Conservation (phyloP, 2,329 filamentous ascomycete species). For the Leptographium galeiforme region DNA sequence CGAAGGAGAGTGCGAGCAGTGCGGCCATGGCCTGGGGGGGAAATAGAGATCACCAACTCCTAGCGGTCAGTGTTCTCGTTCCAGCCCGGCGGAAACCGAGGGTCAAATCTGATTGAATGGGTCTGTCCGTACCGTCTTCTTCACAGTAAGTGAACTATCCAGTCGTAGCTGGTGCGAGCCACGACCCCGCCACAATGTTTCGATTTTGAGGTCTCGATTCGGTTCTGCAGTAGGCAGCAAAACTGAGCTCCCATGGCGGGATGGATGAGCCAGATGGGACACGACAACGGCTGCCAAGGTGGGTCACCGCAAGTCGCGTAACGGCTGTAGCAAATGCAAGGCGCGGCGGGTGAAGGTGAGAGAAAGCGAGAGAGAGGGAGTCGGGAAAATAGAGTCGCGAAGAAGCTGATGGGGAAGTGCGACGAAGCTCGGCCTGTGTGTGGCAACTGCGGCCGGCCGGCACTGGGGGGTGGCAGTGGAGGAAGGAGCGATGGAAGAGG, state of each 20-base stretch:
- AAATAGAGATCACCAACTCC: no score
- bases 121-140: no score
- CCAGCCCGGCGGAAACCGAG: no score
- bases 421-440: constrained; percentile 15
- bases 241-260: background rate
- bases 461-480: constrained; percentile 8
- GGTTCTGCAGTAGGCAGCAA: no score
- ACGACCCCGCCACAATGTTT: no score
- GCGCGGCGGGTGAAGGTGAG: constrained; percentile 16
- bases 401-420: constrained; percentile 8
- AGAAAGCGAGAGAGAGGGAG: background rate
- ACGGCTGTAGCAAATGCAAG: constrained; percentile 19
- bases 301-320: constrained; percentile 19
- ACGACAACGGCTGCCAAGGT: constrained; percentile 12
- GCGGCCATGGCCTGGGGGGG: background rate
- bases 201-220: no score
- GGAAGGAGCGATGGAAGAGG: no score
- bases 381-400: background rate
- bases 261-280: background rate
- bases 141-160: no score
- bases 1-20: background rate
- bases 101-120: no score
- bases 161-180: no score
- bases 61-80: no score
- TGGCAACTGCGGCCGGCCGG: constrained; percentile 14